A percentile compares a stretch with the other conserved stretches of the same genome.
Conservation (phyloP, 148 eudicot genomes). For the Polygonum maritimum region DNA sequence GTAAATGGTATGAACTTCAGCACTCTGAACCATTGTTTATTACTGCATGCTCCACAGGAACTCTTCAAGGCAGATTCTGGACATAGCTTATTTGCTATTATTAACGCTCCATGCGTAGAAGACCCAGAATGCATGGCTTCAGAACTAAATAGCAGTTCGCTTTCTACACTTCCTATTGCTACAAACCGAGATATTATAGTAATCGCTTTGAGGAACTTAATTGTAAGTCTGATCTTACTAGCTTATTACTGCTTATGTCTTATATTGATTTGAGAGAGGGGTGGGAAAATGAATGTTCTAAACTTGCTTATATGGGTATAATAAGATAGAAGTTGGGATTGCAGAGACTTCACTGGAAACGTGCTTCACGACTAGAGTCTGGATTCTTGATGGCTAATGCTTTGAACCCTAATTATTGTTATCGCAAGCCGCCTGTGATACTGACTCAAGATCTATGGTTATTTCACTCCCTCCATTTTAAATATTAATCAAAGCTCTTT, state of each 20-base stretch:
- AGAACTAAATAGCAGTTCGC: constrained; percentile 66
- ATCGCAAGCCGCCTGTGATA: constrained; percentile 50
- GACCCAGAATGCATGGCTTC: constrained; percentile 88
- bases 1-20: constrained; percentile 4
- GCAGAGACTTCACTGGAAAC: constrained; percentile 95
- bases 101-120: constrained; percentile 82
- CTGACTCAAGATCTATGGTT: constrained; percentile 73
- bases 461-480: background rate
- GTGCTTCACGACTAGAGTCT: constrained; percentile 70
- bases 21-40: background rate
- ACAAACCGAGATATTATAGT: constrained; percentile 81
- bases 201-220: constrained; percentile 75
- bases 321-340: constrained; percentile 9
- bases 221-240: constrained; percentile 38
- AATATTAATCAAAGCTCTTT: background rate
- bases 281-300: background rate
- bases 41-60: constrained; percentile 37
- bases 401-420: constrained; percentile 56
- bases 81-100: constrained; percentile 70
- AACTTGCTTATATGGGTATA: background rate
- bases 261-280: background rate
- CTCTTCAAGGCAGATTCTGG: constrained; percentile 79
- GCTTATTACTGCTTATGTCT: background rate
- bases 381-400: constrained; percentile 91
- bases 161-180: constrained; percentile 64